Evolutionary conservation across 2,329 filamentous ascomycete genomes (phyloP), one percentile per base, ranked within the genome.

Genomic region (Alternaria triticina): DNA sequence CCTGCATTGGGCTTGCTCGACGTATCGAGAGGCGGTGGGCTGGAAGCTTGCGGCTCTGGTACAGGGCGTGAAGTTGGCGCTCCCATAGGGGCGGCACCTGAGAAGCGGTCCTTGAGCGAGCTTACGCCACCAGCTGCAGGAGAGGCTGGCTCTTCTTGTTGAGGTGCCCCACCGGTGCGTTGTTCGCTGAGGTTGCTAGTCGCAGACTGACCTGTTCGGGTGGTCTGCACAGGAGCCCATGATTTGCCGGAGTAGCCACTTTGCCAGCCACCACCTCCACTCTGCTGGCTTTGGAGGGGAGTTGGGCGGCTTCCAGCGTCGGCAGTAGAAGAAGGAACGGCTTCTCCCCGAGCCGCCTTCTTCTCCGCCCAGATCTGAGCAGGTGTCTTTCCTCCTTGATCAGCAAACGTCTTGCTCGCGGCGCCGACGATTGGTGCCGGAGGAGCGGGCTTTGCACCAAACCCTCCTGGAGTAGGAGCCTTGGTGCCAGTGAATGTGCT

Each of bases 321-420:
- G 50, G 79, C 75, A 51, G 54, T 50, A 46, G 83, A 79, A 54
- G 84, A 79, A 27, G 83, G 82, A 54, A 86, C 82, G 54, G 78
- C 70, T 22, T 87, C 89, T 61, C 90, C 86, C 78, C 96, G 89
- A 64, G 89, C 90, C 40, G 92, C 95, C 84, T 98, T 98, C 84
- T 94, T 97, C 84, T 99, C 96, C 0, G 95, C 95, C 96, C 96
- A 99, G 36, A 97, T 83, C 80, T 99, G 96, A 28, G 96, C 94
- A 7, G 96, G 96, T 6, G 96, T 98, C 85, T 98, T 99, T 66
- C 96, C 96, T 67, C 92, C 94, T 79, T 96, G 86, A 70, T 97
- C 94, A 15, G 96, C 96, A 83, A 98, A 99, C 1, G 94, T 97
- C 74, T 93, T 90, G 82, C 93, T 96, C 40, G 94, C 94, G 68